These are phyloP conservation scores for Deakozyma indianensis DNA, from an alignment of 805 yeast species.

Conservation along the genomic window DNA sequence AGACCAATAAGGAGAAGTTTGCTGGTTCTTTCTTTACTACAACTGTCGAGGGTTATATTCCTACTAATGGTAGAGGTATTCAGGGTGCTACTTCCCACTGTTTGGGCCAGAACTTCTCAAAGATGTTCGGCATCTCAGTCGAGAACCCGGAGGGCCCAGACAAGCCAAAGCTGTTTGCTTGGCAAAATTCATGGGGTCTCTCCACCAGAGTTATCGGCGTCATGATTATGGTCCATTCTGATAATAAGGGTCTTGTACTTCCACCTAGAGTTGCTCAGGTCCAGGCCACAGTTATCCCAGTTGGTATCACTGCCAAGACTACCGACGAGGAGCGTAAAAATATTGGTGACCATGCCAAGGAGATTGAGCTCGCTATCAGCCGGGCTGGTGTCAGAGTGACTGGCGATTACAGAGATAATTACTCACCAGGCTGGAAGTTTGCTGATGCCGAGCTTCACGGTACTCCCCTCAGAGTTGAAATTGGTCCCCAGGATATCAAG, in stretches of 20 bases:
- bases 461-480: slow-evolving; percentile 82
- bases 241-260: slow-evolving; percentile 92
- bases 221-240: slow-evolving; percentile 98
- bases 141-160: slow-evolving; percentile 89
- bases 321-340: slow-evolving; percentile 57
- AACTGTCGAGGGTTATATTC: slow-evolving; percentile 91
- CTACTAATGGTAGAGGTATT: slow-evolving; percentile 98
- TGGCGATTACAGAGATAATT: slow-evolving; percentile 84
- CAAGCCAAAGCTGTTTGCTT: slow-evolving; percentile 73
- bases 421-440: slow-evolving; percentile 98
- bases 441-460: slow-evolving; percentile 96
- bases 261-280: slow-evolving; percentile 94
- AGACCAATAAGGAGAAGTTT: slow-evolving; percentile 95
- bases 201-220: slow-evolving; percentile 98
- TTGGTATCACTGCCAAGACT: slow-evolving; percentile 84
- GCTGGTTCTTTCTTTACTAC: slow-evolving; percentile 97
- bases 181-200: slow-evolving; percentile 98
- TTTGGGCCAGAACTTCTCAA: slow-evolving; percentile 94
- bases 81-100: slow-evolving; percentile 99
- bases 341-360: slow-evolving; percentile 55
- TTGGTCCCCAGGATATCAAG: slow-evolving; percentile 91
- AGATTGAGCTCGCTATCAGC: slow-evolving; percentile 47
- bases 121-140: slow-evolving; percentile 91
- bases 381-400: slow-evolving; percentile 56
- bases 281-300: slow-evolving; percentile 89